A percentile compares a stretch with the other conserved stretches of the same genome.
phyloP scores from a whole-genome alignment of 345 rosid species.

The Syzygium aqueum region DNA sequence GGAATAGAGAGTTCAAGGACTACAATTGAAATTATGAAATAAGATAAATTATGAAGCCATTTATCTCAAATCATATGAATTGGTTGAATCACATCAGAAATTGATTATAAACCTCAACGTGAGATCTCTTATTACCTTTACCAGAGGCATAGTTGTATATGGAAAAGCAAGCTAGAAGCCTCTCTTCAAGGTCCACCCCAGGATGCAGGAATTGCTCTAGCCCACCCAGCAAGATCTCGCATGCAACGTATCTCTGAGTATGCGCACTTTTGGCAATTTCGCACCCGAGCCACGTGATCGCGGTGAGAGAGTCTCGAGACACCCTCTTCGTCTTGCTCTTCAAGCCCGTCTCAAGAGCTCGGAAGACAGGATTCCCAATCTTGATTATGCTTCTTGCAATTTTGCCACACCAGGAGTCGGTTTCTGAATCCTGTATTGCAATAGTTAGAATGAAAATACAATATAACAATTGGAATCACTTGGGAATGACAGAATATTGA shows the following conservation, averaged over 20 bases:
- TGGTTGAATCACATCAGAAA: neutral
- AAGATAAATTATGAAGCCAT: neutral
- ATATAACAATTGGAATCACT: neutral
- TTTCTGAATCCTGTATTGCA: slow-evolving; percentile 48
- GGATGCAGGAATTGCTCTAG: slow-evolving; percentile 74
- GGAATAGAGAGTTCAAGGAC: neutral
- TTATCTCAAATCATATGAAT: neutral
- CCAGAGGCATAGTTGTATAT: slow-evolving; percentile 86
- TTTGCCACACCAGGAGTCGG: slow-evolving; percentile 67
- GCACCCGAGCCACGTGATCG: slow-evolving; percentile 69
- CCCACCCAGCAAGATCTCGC: slow-evolving; percentile 58
- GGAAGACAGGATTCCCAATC: slow-evolving; percentile 44
- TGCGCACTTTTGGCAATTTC: slow-evolving; percentile 59
- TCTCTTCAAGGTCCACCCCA: slow-evolving; percentile 71
- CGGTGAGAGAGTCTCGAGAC: slow-evolving; percentile 46
- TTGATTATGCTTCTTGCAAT: slow-evolving; percentile 45
- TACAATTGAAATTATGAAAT: neutral
- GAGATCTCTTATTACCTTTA: slow-evolving; percentile 36
- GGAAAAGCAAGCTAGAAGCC: slow-evolving; percentile 78
- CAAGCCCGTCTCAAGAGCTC: slow-evolving; percentile 45
- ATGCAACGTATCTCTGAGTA: slow-evolving; percentile 42
- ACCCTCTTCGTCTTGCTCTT: slow-evolving; percentile 56
- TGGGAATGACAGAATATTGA: neutral
- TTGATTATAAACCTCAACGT: neutral
- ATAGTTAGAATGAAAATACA: neutral